These are phyloP conservation scores for Suillus spraguei DNA, from an alignment of 768 basidiomycete species.

Conservation along the genomic window DNA sequence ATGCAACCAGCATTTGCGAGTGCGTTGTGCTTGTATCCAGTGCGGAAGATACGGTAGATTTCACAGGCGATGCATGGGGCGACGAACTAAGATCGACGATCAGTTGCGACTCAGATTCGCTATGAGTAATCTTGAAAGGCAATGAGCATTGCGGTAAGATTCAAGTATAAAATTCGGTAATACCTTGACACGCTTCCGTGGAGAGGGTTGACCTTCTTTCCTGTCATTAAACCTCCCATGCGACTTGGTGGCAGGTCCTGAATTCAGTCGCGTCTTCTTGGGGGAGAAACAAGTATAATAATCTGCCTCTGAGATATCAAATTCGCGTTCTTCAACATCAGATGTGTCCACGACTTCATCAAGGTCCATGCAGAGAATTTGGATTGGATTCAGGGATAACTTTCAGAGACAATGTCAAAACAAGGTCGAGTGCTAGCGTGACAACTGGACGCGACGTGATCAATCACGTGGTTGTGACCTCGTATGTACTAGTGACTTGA, in stretches of 20 bases:
- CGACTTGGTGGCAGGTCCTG: background rate
- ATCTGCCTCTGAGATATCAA: constrained; percentile 25
- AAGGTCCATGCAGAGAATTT: constrained; percentile 29
- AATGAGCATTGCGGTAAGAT: constrained; percentile 14
- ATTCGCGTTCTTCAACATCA: constrained; percentile 60
- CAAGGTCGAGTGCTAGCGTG: background rate
- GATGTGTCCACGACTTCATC: constrained; percentile 63
- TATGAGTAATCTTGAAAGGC: constrained; percentile 23
- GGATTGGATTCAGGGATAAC: background rate
- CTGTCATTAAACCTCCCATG: constrained; percentile 11
- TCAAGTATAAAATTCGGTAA: constrained; percentile 1
- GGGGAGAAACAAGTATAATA: constrained; percentile 5
- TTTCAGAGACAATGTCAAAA: background rate
- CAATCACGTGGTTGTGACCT: background rate
- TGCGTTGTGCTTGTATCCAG: background rate
- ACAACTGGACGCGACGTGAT: constrained; percentile 1
- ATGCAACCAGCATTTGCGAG: background rate
- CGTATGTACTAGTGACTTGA: too few species aligned
- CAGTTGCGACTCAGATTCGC: constrained; percentile 1
- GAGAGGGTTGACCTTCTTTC: constrained; percentile 27
- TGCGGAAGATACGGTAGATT: background rate
- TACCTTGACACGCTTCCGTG: constrained; percentile 42
- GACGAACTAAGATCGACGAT: background rate
- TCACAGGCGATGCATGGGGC: constrained; percentile 4
- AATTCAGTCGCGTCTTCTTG: background rate